A percentile compares a stretch with the other conserved stretches of the same genome.
Conservation (phyloP, 23 red algal genomes). For the Pyropia haitanensis region DNA sequence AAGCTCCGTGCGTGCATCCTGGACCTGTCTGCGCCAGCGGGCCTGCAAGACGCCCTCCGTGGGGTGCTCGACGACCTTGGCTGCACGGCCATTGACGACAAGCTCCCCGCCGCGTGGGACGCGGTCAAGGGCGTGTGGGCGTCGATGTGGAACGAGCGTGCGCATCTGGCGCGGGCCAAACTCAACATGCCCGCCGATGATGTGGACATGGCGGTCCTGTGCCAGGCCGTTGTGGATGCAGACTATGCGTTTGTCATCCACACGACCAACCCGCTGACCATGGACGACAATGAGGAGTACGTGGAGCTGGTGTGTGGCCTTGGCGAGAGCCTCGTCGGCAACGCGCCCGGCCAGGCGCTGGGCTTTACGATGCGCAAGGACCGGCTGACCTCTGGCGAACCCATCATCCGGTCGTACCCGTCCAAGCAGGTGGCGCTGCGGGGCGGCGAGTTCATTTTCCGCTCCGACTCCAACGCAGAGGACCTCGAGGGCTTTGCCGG, state of each 20-base stretch:
- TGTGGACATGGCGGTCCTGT: conserved; percentile 90
- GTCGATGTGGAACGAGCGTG: conserved; percentile 88
- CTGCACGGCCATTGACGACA: conserved; percentile 31
- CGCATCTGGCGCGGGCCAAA: conserved; percentile 76
- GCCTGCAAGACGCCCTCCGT: conserved; percentile 54
- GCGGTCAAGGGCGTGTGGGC: conserved; percentile 85
- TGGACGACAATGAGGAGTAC: conserved; percentile 48
- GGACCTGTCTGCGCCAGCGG: conserved; percentile 42
- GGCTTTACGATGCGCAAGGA: conserved; percentile 55
- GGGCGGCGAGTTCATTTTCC: conserved; percentile 64
- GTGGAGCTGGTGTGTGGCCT: conserved; percentile 57
- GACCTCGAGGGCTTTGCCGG: conserved; percentile 85
- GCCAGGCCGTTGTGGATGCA: conserved; percentile 75
- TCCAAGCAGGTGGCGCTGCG: conserved; percentile 42
- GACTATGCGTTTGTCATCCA: conserved; percentile 95
- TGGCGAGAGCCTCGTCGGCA: conserved; percentile 64
- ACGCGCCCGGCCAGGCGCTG: conserved; percentile 63
- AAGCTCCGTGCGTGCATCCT: conserved; percentile 50
- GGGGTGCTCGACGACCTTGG: conserved; percentile 71
- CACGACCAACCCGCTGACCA: conserved; percentile 61
- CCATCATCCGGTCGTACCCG: conserved; percentile 52
- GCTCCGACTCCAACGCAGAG: conserved; percentile 76
- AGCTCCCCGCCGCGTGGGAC: conserved; percentile 53
- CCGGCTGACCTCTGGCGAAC: conserved; percentile 8
- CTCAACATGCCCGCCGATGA: conserved; percentile 51